Conservation (phyloP, 805 yeast species). For the Candida germanica region DNA sequence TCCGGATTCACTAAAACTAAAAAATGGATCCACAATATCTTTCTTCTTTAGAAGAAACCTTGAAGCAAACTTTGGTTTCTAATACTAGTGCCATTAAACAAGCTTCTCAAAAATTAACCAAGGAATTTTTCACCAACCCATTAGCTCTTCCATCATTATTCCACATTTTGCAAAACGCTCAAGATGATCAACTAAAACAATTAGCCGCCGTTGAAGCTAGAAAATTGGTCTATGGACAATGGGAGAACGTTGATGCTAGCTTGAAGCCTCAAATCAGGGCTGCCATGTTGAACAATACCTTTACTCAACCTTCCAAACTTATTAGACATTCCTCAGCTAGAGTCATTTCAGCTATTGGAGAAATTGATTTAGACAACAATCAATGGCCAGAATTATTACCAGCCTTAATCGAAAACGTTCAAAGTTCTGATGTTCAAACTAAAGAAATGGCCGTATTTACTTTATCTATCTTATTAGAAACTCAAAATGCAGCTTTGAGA, state of each 20-base stretch:
- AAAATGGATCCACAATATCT: conserved; percentile 70
- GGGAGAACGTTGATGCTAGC: conserved; percentile 54
- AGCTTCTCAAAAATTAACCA: conserved; percentile 72
- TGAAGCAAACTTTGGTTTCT: conserved; percentile 78
- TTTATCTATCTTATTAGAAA: conserved; percentile 73
- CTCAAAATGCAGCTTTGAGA: conserved; percentile 55
- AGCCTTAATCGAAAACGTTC: conserved; percentile 60
- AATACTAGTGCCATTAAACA: conserved; percentile 75
- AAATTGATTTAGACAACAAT: conserved; percentile 58
- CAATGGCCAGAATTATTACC: conserved; percentile 80
- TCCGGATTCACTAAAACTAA: not conserved
- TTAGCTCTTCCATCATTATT: conserved; percentile 77
- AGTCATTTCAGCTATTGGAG: conserved; percentile 83
- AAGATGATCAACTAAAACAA: conserved; percentile 73
- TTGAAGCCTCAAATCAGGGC: conserved; percentile 61
- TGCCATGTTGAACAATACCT: conserved; percentile 66
- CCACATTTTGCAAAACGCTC: conserved; percentile 70
- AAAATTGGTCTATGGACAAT: conserved; percentile 69
- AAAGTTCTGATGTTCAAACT: conserved; percentile 48
- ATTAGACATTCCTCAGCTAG: conserved; percentile 89
- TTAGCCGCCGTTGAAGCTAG: conserved; percentile 96
- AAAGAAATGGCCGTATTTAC: conserved; percentile 85
- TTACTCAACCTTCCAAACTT: conserved; percentile 59
- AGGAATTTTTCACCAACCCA: conserved; percentile 70
- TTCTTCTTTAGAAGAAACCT: conserved; percentile 70